phyloP scores from a whole-genome alignment of 164 flowering plant genomes.

The Piper longum region DNA sequence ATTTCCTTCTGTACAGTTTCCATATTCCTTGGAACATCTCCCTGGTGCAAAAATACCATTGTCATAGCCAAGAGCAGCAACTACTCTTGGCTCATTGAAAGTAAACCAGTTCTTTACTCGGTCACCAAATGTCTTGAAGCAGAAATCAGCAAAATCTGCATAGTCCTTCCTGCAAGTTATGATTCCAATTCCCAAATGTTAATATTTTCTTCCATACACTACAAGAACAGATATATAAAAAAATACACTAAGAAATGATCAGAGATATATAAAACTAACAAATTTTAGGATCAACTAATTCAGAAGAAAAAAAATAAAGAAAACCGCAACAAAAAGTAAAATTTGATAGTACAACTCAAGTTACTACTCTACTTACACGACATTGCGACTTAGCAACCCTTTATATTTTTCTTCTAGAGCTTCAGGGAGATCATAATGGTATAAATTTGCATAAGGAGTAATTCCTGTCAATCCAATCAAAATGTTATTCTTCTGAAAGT shows the following conservation, averaged over 20 bases:
- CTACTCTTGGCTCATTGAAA: conserved; percentile 15
- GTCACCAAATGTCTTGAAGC: conserved; percentile 12
- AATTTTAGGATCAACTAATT: neutral
- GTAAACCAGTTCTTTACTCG: conserved; percentile 17
- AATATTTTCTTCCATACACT: neutral
- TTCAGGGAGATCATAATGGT: conserved; percentile 61
- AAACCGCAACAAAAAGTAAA: no score
- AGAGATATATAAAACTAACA: neutral
- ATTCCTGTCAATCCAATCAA: conserved; percentile 26
- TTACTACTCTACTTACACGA: conserved; percentile 52
- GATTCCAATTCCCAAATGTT: neutral
- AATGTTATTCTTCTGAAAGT: neutral
- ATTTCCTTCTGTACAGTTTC: conserved; percentile 12
- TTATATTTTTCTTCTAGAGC: conserved; percentile 43
- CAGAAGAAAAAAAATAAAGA: neutral
- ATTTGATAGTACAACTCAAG: neutral
- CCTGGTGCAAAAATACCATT: conserved; percentile 11
- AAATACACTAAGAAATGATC: no score
- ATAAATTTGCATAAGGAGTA: conserved; percentile 66
- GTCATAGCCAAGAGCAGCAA: conserved; percentile 14
- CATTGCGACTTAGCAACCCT: conserved; percentile 31
- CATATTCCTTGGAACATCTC: conserved; percentile 11
- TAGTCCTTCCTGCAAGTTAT: conserved; percentile 38
- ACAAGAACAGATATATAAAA: no score
- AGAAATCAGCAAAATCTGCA: conserved; percentile 29